Evolutionary conservation across 305 asterid species (phyloP).

Genomic region (Fraxinus sp.): DNA sequence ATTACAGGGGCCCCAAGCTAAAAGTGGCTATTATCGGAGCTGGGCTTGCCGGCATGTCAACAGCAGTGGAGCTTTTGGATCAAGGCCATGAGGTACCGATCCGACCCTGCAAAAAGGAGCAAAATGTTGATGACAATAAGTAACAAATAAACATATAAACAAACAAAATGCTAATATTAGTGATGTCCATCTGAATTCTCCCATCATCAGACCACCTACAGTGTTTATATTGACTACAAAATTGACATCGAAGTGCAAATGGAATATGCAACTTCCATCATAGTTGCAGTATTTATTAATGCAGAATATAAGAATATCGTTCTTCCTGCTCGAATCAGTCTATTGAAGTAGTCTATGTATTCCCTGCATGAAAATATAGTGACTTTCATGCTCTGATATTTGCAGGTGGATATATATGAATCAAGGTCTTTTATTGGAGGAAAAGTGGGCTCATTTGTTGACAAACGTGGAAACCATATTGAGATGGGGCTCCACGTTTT

Average conservation of each 20-base stretch:
- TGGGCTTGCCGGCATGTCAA: conserved; percentile 99
- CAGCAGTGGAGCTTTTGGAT: conserved; percentile 98
- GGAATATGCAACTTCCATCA: background rate
- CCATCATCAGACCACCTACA: background rate
- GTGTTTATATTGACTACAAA: background rate
- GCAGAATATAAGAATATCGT: background rate
- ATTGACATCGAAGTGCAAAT: background rate
- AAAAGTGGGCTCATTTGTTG: conserved; percentile 99
- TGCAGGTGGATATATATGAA: conserved; percentile 98
- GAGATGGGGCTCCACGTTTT: conserved; percentile 99
- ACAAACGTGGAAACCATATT: conserved; percentile 82
- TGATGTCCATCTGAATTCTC: background rate
- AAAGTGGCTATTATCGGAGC: conserved; percentile 97
- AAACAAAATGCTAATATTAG: background rate
- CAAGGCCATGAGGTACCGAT: conserved; percentile 93
- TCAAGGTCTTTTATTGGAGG: conserved; percentile 91
- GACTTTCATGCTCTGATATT: conserved; percentile 16
- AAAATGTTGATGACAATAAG: background rate
- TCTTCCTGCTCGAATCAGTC: background rate
- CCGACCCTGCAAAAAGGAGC: background rate
- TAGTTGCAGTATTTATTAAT: conserved; percentile 2
- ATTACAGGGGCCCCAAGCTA: conserved; percentile 90
- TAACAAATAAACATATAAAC: background rate
- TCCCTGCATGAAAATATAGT: background rate
- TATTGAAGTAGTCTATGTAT: background rate